phyloP scores from a whole-genome alignment of 139 green algal species.

The Ettlia oleoabundans region DNA sequence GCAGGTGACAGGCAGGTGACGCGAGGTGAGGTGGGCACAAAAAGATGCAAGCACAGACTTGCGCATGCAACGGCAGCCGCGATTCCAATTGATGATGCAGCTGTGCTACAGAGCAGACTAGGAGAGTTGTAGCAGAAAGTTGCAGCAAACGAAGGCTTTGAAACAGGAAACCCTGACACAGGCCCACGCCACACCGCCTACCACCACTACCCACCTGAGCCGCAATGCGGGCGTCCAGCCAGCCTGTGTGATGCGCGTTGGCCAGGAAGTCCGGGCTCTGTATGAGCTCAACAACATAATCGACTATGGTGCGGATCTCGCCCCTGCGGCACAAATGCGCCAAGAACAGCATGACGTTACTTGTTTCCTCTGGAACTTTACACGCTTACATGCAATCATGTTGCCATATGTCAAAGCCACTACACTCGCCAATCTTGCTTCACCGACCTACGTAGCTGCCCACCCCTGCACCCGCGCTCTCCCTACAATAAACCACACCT shows the following conservation, averaged over 20 bases:
- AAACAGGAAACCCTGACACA: background rate
- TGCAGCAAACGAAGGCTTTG: too few species aligned
- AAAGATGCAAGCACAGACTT: too few species aligned
- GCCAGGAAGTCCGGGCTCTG: conserved; percentile 75
- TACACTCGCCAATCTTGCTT: background rate
- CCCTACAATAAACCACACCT: conserved; percentile 12
- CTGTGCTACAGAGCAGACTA: too few species aligned
- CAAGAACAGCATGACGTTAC: too few species aligned
- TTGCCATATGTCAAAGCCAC: too few species aligned
- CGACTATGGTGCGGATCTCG: conserved; percentile 94
- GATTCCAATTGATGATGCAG: too few species aligned
- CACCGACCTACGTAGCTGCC: background rate
- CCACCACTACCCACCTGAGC: conserved; percentile 46
- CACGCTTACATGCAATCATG: too few species aligned
- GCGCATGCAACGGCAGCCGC: too few species aligned
- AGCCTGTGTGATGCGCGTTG: conserved; percentile 93
- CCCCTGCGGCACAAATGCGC: conserved; percentile 70
- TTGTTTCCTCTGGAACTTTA: too few species aligned
- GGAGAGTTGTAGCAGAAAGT: too few species aligned
- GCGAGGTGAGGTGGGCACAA: background rate
- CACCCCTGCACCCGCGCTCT: background rate
- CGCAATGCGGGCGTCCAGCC: conserved; percentile 96
- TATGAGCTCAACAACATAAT: conserved; percentile 90
- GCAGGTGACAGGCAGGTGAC: background rate
- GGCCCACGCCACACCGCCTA: background rate